A percentile compares a stretch with the other conserved stretches of the same genome.
Evolutionary conservation across 2,329 filamentous ascomycete species (phyloP).

Genomic region (Claviceps cyperi): DNA sequence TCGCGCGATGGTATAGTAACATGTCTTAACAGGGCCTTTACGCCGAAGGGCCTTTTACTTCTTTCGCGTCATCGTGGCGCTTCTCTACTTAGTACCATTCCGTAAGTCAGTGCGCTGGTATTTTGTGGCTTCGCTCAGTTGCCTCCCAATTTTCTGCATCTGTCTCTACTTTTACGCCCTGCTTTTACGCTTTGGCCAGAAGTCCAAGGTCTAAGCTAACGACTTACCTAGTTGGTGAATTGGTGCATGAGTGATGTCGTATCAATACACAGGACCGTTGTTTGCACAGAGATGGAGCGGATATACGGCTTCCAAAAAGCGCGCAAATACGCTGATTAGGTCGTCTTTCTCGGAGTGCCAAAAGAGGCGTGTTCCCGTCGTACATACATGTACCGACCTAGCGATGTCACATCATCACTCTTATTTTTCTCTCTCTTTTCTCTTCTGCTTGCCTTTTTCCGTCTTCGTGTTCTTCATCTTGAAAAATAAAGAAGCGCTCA

Average conservation of each 20-base stretch:
- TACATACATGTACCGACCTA: neutral
- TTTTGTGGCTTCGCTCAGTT: neutral
- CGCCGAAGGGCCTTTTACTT: too few species aligned
- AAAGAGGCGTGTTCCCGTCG: neutral
- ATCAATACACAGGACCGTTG: slow-evolving; percentile 14
- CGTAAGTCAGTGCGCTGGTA: neutral
- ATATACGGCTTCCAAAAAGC: slow-evolving; percentile 13
- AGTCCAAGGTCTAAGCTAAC: slow-evolving; percentile 20
- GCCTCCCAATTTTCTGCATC: neutral
- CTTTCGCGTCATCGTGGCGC: too few species aligned
- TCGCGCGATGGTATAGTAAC: too few species aligned
- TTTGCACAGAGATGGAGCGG: slow-evolving; percentile 14
- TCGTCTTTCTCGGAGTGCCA: neutral
- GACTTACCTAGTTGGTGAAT: slow-evolving; percentile 8
- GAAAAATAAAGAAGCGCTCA: neutral
- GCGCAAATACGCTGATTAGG: slow-evolving; percentile 1
- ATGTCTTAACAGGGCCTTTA: too few species aligned
- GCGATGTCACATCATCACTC: too few species aligned
- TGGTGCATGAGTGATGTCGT: slow-evolving; percentile 17
- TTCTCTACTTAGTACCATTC: neutral
- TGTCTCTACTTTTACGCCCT: slow-evolving; percentile 9
- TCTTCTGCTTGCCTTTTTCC: neutral
- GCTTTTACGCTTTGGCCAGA: slow-evolving; percentile 13
- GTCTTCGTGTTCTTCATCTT: neutral
- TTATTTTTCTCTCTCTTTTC: neutral